phyloP scores from a whole-genome alignment of 1,284 basidiomycete genomes.

The Leccinum griseonigrum region DNA sequence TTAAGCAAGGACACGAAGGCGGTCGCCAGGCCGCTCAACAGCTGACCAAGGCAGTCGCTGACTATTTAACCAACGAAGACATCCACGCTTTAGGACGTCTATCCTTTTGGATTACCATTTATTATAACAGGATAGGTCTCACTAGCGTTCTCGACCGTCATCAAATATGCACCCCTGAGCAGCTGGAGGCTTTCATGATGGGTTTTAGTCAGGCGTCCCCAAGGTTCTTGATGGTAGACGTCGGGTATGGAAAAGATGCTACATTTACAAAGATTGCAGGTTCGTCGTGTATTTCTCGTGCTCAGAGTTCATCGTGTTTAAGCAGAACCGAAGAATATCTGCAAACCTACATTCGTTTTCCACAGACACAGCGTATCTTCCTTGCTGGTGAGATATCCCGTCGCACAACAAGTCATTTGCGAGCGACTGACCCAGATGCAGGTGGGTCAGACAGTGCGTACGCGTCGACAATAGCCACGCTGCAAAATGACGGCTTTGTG shows the following conservation, averaged over 20 bases:
- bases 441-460: conserved; percentile 46
- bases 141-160: conserved; percentile 47
- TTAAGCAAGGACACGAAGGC: conserved; percentile 64
- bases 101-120: conserved; percentile 71
- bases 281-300: conserved; percentile 24
- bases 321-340: conserved; percentile 58
- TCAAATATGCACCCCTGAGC: conserved; percentile 57
- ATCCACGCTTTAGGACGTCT: conserved; percentile 55
- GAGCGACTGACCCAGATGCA: conserved; percentile 16
- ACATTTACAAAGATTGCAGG: conserved; percentile 75
- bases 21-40: conserved; percentile 64
- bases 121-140: conserved; percentile 60
- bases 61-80: conserved; percentile 58
- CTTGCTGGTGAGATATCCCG: conserved; percentile 53
- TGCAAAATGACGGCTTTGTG: conserved; percentile 59
- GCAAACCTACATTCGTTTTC: conserved; percentile 69
- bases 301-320: conserved; percentile 3
- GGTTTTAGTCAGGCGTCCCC: conserved; percentile 73
- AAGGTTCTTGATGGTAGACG: conserved; percentile 68
- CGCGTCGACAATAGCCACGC: conserved; percentile 44
- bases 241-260: conserved; percentile 62
- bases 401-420: not conserved
- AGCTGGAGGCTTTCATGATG: conserved; percentile 63
- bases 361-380: conserved; percentile 73
- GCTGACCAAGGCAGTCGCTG: conserved; percentile 62